Percentiles rank a stretch among this genome's conserved stretches.
These are phyloP conservation scores for Alternaria brassicae DNA, from an alignment of 2,329 filamentous ascomycete genomes.

Conservation along the genomic window DNA sequence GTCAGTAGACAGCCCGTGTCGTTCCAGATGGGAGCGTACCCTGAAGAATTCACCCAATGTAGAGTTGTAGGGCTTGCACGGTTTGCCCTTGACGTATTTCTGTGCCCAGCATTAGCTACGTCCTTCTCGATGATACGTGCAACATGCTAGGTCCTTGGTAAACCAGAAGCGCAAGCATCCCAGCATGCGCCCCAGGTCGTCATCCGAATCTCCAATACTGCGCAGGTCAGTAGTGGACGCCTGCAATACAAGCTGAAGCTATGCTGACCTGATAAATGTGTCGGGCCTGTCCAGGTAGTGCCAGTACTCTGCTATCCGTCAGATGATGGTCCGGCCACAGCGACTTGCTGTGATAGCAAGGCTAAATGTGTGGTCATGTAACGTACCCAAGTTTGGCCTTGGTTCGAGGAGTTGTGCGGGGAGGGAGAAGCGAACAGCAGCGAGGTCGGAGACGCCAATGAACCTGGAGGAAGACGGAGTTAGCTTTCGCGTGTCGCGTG, in stretches of 20 bases:
- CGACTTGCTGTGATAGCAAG: background rate
- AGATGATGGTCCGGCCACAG: constrained; percentile 23
- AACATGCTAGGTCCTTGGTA: constrained; percentile 83
- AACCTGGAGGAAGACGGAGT: constrained; percentile 67
- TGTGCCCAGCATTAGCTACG: constrained; percentile 44
- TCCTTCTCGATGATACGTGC: background rate
- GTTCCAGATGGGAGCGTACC: constrained; percentile 58
- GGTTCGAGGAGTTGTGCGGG: constrained; percentile 95
- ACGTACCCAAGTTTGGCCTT: constrained; percentile 81
- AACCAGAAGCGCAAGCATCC: constrained; percentile 97
- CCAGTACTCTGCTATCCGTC: constrained; percentile 79
- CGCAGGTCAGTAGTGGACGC: constrained; percentile 47
- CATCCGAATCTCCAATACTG: constrained; percentile 85
- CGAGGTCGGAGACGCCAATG: constrained; percentile 94
- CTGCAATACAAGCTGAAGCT: background rate
- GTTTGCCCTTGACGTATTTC: constrained; percentile 98
- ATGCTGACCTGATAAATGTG: constrained; percentile 72
- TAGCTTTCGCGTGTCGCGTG: constrained; percentile 14
- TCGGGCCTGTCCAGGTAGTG: constrained; percentile 96
- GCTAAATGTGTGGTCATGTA: background rate
- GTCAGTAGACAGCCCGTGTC: constrained; percentile 21
- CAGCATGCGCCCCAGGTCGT: constrained; percentile 90
- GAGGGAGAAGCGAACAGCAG: constrained; percentile 92
- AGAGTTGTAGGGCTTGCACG: constrained; percentile 99
- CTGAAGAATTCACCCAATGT: constrained; percentile 96